Percentiles rank a stretch among this genome's conserved stretches.
Evolutionary conservation across 768 basidiomycete species (phyloP).

Genomic region (Gyrodon lividus): DNA sequence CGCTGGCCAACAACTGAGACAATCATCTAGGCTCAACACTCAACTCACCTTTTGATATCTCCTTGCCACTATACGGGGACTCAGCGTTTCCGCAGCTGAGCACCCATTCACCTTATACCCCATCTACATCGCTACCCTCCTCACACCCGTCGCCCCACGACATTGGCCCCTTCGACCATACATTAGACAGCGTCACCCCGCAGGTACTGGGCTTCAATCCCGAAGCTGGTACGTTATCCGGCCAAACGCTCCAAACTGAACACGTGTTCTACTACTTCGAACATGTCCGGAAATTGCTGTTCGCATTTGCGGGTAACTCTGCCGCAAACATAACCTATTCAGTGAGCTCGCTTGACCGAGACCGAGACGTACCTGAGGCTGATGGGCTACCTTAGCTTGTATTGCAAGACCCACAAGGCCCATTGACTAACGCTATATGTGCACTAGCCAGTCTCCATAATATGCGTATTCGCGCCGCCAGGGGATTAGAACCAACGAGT

Average conservation of each 20-base stretch:
- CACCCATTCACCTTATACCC: slow-evolving; percentile 35
- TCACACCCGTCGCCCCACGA: slow-evolving; percentile 36
- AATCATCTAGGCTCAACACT: slow-evolving; percentile 21
- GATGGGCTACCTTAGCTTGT: slow-evolving; percentile 39
- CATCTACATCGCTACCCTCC: slow-evolving; percentile 33
- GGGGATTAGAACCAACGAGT: slow-evolving; percentile 57
- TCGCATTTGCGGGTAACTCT: slow-evolving; percentile 59
- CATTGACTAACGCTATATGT: slow-evolving; percentile 70
- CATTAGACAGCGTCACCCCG: slow-evolving; percentile 36
- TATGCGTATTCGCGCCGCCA: slow-evolving; percentile 57
- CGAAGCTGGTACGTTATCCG: slow-evolving; percentile 25
- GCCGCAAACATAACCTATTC: slow-evolving; percentile 64
- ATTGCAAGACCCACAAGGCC: slow-evolving; percentile 63
- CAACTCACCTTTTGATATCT: slow-evolving; percentile 32
- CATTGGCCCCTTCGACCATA: slow-evolving; percentile 30
- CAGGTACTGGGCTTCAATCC: slow-evolving; percentile 29
- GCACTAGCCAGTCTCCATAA: slow-evolving; percentile 74
- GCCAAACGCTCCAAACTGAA: slow-evolving; percentile 50
- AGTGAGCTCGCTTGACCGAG: slow-evolving; percentile 41
- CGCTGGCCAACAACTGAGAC: slow-evolving; percentile 12
- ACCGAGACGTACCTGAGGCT: slow-evolving; percentile 11
- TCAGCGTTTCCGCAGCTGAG: slow-evolving; percentile 26
- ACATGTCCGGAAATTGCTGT: slow-evolving; percentile 65
- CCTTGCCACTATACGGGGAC: slow-evolving; percentile 27
- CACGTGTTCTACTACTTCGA: slow-evolving; percentile 76